Evolutionary conservation across 352 stramenopile species (phyloP).

Genomic region (Thalassiosira mediterranea): DNA sequence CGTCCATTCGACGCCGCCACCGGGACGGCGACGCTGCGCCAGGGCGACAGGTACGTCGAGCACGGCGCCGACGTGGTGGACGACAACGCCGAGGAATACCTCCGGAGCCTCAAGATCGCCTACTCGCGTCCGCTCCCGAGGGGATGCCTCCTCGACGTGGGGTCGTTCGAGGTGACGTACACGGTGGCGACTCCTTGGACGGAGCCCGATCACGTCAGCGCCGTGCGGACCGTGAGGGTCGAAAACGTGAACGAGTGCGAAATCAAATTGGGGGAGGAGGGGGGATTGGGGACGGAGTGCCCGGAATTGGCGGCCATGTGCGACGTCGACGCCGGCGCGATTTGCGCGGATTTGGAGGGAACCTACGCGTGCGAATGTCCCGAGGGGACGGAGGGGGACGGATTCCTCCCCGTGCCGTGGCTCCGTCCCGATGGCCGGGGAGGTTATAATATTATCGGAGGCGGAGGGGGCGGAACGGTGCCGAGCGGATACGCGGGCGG

Average conservation of each 20-base stretch:
- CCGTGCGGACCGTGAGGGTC: conserved; percentile 81
- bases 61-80: conserved; percentile 82
- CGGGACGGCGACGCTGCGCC: conserved; percentile 61
- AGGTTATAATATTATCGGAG: conserved; percentile 22
- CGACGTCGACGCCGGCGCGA: conserved; percentile 68
- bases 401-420: conserved; percentile 67
- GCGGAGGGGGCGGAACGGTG: conserved; percentile 28
- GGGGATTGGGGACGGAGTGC: conserved; percentile 48
- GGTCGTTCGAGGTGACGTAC: conserved; percentile 85
- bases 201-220: conserved; percentile 53
- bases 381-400: conserved; percentile 78
- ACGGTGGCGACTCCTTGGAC: conserved; percentile 84
- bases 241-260: conserved; percentile 86
- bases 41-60: conserved; percentile 85
- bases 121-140: conserved; percentile 79
- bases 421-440: conserved; percentile 41
- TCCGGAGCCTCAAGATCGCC: conserved; percentile 76
- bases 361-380: conserved; percentile 85
- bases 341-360: conserved; percentile 81
- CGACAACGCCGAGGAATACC: conserved; percentile 85
- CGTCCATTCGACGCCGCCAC: conserved; percentile 29
- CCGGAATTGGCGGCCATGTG: conserved; percentile 76
- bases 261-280: conserved; percentile 52
- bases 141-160: conserved; percentile 80
- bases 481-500: conserved; percentile 76